A percentile compares a stretch with the other conserved stretches of the same genome.
Conservation (phyloP, 495 filamentous ascomycete genomes). For the Podospora sp. region DNA sequence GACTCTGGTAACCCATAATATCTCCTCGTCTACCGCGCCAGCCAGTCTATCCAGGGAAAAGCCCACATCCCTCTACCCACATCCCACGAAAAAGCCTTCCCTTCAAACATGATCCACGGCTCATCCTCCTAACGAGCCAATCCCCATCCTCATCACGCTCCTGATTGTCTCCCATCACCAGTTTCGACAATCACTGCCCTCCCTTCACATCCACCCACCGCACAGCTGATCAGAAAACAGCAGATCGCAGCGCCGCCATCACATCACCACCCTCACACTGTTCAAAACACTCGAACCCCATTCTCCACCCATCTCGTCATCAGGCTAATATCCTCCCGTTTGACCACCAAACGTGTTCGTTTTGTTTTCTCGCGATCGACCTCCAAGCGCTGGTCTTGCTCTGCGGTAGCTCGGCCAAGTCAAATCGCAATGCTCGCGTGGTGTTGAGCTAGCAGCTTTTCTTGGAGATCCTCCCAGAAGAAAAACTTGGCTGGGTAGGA, state of each 20-base stretch:
- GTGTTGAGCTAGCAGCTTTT: not conserved
- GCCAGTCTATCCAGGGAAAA: conserved; percentile 5
- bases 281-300: not conserved
- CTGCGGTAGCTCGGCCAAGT: not conserved
- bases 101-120: conserved; percentile 18
- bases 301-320: not conserved
- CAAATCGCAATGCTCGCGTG: not conserved
- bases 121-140: conserved; percentile 1
- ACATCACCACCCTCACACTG: not conserved
- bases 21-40: not conserved
- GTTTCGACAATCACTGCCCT: conserved; percentile 15
- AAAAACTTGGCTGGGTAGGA: conserved; percentile 26
- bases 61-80: not conserved
- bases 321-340: conserved; percentile 9
- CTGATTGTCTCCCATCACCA: conserved; percentile 11
- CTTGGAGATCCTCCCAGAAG: conserved; percentile 20
- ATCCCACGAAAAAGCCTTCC: conserved; percentile 3
- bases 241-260: not conserved
- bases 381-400: not conserved
- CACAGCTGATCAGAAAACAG: conserved; percentile 11
- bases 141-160: conserved; percentile 11
- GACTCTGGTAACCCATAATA: not conserved
- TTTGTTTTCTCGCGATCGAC: not conserved
- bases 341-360: conserved; percentile 3
- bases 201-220: conserved; percentile 1